Conservation (phyloP, 306 rosid genomes). For the Citrullus mucosospermus region DNA sequence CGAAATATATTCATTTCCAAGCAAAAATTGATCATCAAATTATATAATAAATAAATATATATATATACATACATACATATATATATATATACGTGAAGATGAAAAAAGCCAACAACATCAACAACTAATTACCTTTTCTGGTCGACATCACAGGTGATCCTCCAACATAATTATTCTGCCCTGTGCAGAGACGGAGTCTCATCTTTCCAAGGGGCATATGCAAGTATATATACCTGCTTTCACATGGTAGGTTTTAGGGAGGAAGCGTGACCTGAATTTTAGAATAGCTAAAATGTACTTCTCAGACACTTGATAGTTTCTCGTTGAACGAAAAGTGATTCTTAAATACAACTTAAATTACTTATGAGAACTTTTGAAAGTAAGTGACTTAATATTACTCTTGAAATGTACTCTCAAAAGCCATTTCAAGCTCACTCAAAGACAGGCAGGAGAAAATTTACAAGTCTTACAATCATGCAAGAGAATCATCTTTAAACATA, state of each 20-base stretch:
- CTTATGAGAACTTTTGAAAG: background rate
- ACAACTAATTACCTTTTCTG: constrained; percentile 35
- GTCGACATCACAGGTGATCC: constrained; percentile 36
- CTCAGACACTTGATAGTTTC: background rate
- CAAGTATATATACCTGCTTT: constrained; percentile 44
- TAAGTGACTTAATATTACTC: background rate
- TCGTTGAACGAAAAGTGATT: background rate
- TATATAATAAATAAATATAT: background rate
- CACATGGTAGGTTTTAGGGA: constrained; percentile 2
- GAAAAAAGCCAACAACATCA: no score
- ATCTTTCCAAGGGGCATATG: constrained; percentile 25
- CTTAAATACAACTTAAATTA: background rate
- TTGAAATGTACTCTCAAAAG: background rate
- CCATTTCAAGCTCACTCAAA: background rate
- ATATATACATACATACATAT: no score
- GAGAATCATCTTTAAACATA: background rate
- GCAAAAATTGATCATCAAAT: background rate
- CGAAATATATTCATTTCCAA: background rate
- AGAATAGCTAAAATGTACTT: background rate
- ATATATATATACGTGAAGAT: no score
- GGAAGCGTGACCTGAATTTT: background rate
- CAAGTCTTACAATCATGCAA: background rate
- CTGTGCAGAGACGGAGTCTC: constrained; percentile 30
- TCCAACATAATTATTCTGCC: constrained; percentile 30
- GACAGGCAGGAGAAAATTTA: background rate